These are phyloP conservation scores for Erysimum pusillum DNA, from an alignment of 441 rosid genomes.

Conservation along the genomic window DNA sequence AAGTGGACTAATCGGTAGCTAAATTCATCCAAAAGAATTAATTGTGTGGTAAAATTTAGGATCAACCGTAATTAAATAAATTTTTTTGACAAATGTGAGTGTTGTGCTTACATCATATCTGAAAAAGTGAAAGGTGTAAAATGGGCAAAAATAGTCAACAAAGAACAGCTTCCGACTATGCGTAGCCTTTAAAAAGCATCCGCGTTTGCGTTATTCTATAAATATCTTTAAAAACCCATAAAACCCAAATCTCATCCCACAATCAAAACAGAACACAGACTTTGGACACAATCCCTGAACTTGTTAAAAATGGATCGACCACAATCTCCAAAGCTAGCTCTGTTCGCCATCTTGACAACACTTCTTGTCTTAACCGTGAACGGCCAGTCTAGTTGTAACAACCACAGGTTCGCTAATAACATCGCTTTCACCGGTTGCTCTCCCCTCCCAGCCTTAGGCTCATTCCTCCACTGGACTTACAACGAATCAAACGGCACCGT, in stretches of 20 bases:
- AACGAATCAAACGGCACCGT: slow-evolving; percentile 48
- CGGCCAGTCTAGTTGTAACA: slow-evolving; percentile 48
- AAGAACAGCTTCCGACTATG: slow-evolving; percentile 34
- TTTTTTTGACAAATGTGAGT: too few species aligned
- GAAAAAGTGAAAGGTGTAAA: neutral
- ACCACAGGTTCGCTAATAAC: slow-evolving; percentile 52
- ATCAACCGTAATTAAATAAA: too few species aligned
- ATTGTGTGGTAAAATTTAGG: too few species aligned
- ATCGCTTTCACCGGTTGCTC: slow-evolving; percentile 49
- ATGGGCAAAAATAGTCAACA: slow-evolving; percentile 37
- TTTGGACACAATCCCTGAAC: too few species aligned
- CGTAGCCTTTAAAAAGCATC: slow-evolving; percentile 7
- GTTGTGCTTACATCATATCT: slow-evolving; percentile 27
- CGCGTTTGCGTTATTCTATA: slow-evolving; percentile 42
- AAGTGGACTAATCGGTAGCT: too few species aligned
- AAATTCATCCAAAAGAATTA: too few species aligned
- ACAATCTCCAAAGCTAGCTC: slow-evolving; percentile 31
- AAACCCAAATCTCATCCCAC: slow-evolving; percentile 13
- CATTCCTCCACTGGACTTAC: slow-evolving; percentile 76
- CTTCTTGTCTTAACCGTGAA: slow-evolving; percentile 32
- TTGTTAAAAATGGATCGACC: slow-evolving; percentile 31
- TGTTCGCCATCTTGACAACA: slow-evolving; percentile 23
- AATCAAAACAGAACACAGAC: slow-evolving; percentile 30
- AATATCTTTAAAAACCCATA: slow-evolving; percentile 9
- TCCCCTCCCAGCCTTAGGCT: slow-evolving; percentile 56